A percentile compares a stretch with the other conserved stretches of the same genome.
phyloP scores from a whole-genome alignment of 2,329 filamentous ascomycete genomes.

The Clarireedia monteithiana region DNA sequence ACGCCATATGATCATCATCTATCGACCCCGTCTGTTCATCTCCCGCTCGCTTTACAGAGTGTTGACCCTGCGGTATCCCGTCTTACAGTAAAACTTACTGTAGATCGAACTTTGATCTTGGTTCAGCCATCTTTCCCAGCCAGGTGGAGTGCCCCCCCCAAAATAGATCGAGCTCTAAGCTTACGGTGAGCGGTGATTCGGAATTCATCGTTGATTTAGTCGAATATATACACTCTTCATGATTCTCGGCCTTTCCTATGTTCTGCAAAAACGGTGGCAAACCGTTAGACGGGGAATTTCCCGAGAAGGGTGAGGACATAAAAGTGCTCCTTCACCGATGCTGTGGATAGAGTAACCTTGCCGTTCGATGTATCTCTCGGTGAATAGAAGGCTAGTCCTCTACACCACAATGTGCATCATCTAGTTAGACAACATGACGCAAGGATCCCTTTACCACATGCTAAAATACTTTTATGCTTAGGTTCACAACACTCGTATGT shows the following conservation, averaged over 20 bases:
- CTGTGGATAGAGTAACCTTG: neutral
- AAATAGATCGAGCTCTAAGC: neutral
- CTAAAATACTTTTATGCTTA: neutral
- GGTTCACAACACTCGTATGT: neutral
- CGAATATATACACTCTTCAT: neutral
- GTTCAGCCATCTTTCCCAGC: neutral
- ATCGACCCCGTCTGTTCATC: neutral
- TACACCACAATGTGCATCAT: slow-evolving; percentile 1
- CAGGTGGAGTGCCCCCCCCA: neutral
- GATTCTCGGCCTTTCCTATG: neutral
- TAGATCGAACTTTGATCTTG: neutral
- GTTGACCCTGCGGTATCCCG: neutral
- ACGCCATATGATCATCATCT: too few species aligned
- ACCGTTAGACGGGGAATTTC: neutral
- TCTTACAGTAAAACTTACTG: neutral
- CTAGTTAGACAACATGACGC: neutral
- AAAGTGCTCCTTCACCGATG: neutral
- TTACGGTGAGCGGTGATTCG: neutral
- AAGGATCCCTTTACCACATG: slow-evolving; percentile 1
- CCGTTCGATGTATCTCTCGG: neutral
- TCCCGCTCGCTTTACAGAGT: neutral
- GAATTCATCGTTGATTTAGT: neutral
- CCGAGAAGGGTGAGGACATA: neutral
- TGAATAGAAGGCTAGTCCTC: neutral
- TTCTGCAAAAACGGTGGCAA: neutral